These are phyloP conservation scores for Saccharum officinarum DNA, from an alignment of 176 grass and related monocot species.

Conservation along the genomic window DNA sequence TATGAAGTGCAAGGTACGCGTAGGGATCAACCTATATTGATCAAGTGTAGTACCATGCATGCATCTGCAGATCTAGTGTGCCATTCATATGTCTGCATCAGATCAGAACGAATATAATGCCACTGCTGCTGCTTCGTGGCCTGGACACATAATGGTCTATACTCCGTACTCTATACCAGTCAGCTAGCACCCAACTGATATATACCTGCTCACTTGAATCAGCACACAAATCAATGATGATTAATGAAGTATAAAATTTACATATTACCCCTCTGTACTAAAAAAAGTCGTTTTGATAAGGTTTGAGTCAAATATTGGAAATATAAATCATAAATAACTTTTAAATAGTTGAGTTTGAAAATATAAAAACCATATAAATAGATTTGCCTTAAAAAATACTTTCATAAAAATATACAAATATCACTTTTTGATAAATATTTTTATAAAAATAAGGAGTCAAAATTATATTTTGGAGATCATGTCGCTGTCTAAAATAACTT, in stretches of 20 bases:
- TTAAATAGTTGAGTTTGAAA: too few relatives aligned
- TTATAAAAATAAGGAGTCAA: too few relatives aligned
- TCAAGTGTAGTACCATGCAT: not conserved
- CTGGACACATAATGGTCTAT: not conserved
- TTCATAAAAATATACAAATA: too few relatives aligned
- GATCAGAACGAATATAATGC: not conserved
- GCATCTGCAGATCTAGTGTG: not conserved
- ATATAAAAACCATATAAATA: too few relatives aligned
- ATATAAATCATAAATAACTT: too few relatives aligned
- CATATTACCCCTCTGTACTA: too few relatives aligned
- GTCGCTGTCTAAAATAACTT: too few relatives aligned
- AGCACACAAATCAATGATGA: not conserved
- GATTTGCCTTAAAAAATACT: too few relatives aligned
- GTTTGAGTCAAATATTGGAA: too few relatives aligned
- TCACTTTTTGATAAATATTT: too few relatives aligned
- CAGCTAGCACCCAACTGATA: not conserved
- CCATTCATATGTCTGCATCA: not conserved
- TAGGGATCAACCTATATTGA: constrained; percentile 24
- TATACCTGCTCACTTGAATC: not conserved
- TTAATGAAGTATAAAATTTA: not conserved
- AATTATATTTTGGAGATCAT: too few relatives aligned
- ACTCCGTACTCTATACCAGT: not conserved
- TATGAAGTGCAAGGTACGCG: constrained; percentile 18
- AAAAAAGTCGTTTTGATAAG: too few relatives aligned
- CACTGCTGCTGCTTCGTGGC: not conserved